phyloP scores from a whole-genome alignment of 495 filamentous ascomycete species.

The Penicillium argentinense region DNA sequence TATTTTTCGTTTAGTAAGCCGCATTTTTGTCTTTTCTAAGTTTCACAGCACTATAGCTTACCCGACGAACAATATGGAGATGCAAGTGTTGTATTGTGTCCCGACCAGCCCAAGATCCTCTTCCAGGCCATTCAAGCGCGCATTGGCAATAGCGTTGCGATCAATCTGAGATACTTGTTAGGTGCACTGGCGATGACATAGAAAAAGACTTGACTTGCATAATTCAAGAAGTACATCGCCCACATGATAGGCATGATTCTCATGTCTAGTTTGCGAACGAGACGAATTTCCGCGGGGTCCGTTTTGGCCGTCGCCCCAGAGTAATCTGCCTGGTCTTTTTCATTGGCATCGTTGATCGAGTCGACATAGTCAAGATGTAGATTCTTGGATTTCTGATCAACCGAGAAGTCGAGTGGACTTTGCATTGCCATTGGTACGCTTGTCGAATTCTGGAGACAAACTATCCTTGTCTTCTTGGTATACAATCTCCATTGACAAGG shows the following conservation, averaged over 20 bases:
- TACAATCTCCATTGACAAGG: too few species aligned
- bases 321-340: slow-evolving; percentile 12
- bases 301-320: slow-evolving; percentile 10
- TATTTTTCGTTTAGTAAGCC: too few species aligned
- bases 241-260: slow-evolving; percentile 42
- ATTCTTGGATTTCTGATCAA: too few species aligned
- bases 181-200: too few species aligned
- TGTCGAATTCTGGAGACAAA: too few species aligned
- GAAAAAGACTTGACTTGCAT: too few species aligned
- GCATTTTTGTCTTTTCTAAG: too few species aligned
- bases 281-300: slow-evolving; percentile 8
- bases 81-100: slow-evolving; percentile 49
- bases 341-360: background rate
- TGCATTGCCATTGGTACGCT: too few species aligned
- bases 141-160: slow-evolving; percentile 19
- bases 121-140: slow-evolving; percentile 32
- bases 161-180: slow-evolving; percentile 7
- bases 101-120: slow-evolving; percentile 38
- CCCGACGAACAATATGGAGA: slow-evolving; percentile 54
- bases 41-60: too few species aligned
- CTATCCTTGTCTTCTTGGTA: too few species aligned
- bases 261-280: slow-evolving; percentile 48
- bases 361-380: slow-evolving; percentile 3
- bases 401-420: too few species aligned
- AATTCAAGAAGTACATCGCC: slow-evolving; percentile 47